Evolutionary conservation across 768 basidiomycete species (phyloP).

Genomic region (Inosperma sp.): DNA sequence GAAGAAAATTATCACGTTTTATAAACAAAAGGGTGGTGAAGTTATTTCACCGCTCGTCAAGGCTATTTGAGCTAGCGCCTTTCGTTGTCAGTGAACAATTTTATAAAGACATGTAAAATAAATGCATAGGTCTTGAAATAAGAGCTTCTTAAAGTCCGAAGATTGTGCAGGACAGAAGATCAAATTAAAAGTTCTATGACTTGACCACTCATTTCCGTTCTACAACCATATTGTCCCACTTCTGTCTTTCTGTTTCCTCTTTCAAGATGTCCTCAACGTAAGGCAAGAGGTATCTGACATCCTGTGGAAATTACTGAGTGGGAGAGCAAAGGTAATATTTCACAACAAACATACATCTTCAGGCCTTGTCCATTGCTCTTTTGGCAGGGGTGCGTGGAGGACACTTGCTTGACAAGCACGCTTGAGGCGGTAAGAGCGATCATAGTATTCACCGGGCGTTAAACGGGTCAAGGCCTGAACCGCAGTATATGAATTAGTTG

Average conservation of each 20-base stretch:
- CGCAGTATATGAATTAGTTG: neutral
- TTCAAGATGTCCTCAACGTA: constrained; percentile 65
- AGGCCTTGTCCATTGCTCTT: constrained; percentile 72
- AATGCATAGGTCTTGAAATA: no score
- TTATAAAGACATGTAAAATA: neutral
- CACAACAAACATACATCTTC: constrained; percentile 54
- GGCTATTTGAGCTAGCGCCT: constrained; percentile 43
- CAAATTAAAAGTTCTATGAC: no score
- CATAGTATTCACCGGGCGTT: constrained; percentile 74
- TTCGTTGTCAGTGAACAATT: neutral
- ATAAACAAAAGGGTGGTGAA: constrained; percentile 62
- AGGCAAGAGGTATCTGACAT: constrained; percentile 82
- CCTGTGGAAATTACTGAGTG: constrained; percentile 44
- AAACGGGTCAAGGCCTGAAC: constrained; percentile 78
- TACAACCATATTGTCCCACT: constrained; percentile 78
- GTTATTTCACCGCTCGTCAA: constrained; percentile 73
- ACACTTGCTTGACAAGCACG: constrained; percentile 75
- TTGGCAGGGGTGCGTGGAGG: constrained; percentile 73
- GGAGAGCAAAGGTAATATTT: neutral
- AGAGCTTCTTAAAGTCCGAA: no score
- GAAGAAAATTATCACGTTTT: constrained; percentile 84
- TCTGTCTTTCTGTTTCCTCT: constrained; percentile 71
- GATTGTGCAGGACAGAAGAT: no score
- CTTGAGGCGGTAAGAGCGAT: constrained; percentile 88
- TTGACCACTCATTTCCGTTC: constrained; percentile 42